Base-by-base conservation (phyloP, 306 rosid species). In the Corylus avellana region DNA sequence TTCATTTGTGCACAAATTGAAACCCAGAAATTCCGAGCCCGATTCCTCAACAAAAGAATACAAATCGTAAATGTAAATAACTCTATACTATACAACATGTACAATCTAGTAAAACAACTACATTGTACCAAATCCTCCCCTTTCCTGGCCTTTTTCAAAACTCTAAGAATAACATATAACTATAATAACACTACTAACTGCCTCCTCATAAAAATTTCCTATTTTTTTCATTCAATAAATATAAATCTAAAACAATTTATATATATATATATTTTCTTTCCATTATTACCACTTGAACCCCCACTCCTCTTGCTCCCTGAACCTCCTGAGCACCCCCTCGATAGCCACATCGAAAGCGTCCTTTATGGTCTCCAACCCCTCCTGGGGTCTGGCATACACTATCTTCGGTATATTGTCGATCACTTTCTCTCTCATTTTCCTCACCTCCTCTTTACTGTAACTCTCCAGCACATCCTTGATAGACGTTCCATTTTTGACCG, bases 321-420 rank as follows among this genome's bases (percentile, higher is more conserved):
- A 66, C 66, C 76, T 67, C 25, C 49, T 69, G 2, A 88, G 61
- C 7, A 85, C 89, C 2, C 86, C 79, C 0, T 88, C 88, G 7
- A 88, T n/a, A 51, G 89, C 85, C 0, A 88, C 67, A 50, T 88
- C 91, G 59, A 88, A 88, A 6, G 91, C 91, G n/a, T 88, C 91
- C 51, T 73, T 88, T 12, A 83, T 46, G 0, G 37, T 80, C 72
- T 79, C 87, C 70, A 77, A 70, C 18, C 91, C 89, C 22, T 80
- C 80, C 2, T 1, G n/a, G 2, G 91, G 85, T 75, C 82, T 53
- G 0, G 87, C 85, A 4, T 88, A 88, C 32, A 88, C 44, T 18
- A 86, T 72, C 27, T 73, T 85, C 25, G 91, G 91, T 5, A 88
- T 81, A 27, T 49, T 78, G 1, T 86, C 89, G 53, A 88, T 84